Evolutionary conservation across 768 basidiomycete species (phyloP).

Genomic region (Pisolithus sp.): DNA sequence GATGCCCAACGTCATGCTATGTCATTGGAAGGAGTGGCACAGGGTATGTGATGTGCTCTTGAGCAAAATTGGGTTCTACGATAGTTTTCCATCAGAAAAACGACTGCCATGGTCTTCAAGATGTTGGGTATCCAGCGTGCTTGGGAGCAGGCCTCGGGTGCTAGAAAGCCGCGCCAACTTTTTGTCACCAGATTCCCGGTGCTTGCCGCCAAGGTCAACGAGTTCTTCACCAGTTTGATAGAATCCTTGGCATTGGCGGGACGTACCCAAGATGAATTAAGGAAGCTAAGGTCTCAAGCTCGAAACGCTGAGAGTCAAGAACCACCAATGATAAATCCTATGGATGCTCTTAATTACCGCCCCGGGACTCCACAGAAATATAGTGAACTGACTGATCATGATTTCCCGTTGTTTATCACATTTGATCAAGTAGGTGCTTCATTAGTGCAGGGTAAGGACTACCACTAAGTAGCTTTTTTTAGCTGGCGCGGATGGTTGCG

Average conservation of each 20-base stretch:
- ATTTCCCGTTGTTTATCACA: conserved; percentile 69
- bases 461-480: background rate
- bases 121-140: conserved; percentile 64
- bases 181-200: conserved; percentile 68
- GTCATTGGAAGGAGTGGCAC: conserved; percentile 62
- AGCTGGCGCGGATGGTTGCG: conserved; percentile 24
- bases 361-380: conserved; percentile 37
- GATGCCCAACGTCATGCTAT: conserved; percentile 49
- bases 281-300: conserved; percentile 11
- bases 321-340: conserved; percentile 27
- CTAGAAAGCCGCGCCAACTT: conserved; percentile 53
- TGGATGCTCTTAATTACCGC: conserved; percentile 30
- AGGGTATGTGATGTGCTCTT: conserved; percentile 36
- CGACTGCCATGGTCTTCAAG: conserved; percentile 71
- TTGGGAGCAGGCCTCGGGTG: conserved; percentile 32
- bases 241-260: conserved; percentile 36
- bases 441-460: background rate
- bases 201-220: conserved; percentile 62
- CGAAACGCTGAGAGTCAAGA: conserved; percentile 8
- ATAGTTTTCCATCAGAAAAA: conserved; percentile 43
- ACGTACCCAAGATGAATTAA: conserved; percentile 34
- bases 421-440: conserved; percentile 46
- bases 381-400: conserved; percentile 47
- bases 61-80: too few species aligned
- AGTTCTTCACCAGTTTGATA: conserved; percentile 52